Evolutionary conservation across 371 early-diverging fungal species (phyloP), one percentile per base, ranked within the genome.

Genomic region (Nosema muscidifuracis): DNA sequence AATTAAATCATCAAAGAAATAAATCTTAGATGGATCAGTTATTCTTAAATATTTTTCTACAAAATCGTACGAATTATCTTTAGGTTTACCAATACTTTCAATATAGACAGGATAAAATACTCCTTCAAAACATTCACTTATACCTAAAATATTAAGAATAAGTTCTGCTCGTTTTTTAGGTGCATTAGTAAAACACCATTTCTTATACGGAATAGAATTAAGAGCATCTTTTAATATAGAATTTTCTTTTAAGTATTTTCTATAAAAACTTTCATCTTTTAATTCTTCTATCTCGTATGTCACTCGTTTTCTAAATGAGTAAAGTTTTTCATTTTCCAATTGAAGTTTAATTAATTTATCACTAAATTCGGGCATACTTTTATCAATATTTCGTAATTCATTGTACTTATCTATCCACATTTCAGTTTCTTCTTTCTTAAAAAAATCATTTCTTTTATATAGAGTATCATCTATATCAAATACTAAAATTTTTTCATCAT

Each of bases 391-490:
- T 36, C 36, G 3, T 12, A 36, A 7, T 7, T 12, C 12, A 7
- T 3, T 36, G 12, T 36, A 36, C 3, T 36, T 7, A 7, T 7
- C 7, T 7, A 7, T 12, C 36, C 36, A 36, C 3, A 36, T 36
- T 7, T 7, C 30, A 16, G 2, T 71, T 31, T 63, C 56, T 26
- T 65, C 28, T 26, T 65, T 28, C 3, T 36, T 26, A 10, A 72
- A 36, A 18, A 55, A 51, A 13, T 60, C 44, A 18, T 43, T 31
- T 34, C 44, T 50, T n/a, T 70, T 40, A 26, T 74, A 76, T 1
- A 76, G 38, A 18, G 61, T 60, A 26, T 73, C 68, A 58, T 76
- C 76, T 13, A 76, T 76, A 44, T 76, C 76, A 53, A 64, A 76
- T 26, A 76, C 2, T 22, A 76, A 56, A 42, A 67, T 30, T 12